Evolutionary conservation across 305 asterid genomes (phyloP), one percentile per base, ranked within the genome.

Genomic region (Euphrasia arctica): DNA sequence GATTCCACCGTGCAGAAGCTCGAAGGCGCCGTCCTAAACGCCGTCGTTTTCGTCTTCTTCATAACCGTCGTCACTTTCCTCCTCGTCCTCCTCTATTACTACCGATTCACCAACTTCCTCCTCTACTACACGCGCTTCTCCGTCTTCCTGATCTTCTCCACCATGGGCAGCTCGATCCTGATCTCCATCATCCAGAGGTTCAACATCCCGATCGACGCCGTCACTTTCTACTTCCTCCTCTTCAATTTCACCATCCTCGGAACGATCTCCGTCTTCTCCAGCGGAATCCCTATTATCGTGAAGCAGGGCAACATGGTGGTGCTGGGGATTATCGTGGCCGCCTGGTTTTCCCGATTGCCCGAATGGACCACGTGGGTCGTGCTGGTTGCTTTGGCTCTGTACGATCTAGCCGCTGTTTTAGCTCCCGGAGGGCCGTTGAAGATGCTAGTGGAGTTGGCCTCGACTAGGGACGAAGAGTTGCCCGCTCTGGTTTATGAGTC

Each of bases 331-430:
- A 85, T 89, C 47, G 95, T 83, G 49, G 98, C 98, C 0, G 97
- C 87, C 18, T 89, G 95, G 98, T 89, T 92, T 75, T 72, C 97
- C 0, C 83, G 85, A 32, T 70, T 92, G 78, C 98, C 98, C 0
- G 98, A 92, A 56, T 92, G 97, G 97, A 92, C 97, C 9, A 92
- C 97, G 3, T 92, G 98, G 98, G 79, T 76, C 69, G 85, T 87
- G 78, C 67, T 92, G 76, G 95, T 89, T 73, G 95, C 96, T 3
- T 47, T 92, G 79, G 97, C 97, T 8, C 54, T 92, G 78, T 92
- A 92, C 65, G 98, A 92, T 72, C 71, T 92, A 47, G 95, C 81
- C 1, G 96, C 98, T 0, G 98, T 92, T 22, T 75, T 92, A 74
- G 95, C 95, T 3, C 98, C 97, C 0, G 97, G 97, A 8, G 98